phyloP scores from a whole-genome alignment of 192 early-diverging fungal genomes.

The Entomortierella beljakovae region DNA sequence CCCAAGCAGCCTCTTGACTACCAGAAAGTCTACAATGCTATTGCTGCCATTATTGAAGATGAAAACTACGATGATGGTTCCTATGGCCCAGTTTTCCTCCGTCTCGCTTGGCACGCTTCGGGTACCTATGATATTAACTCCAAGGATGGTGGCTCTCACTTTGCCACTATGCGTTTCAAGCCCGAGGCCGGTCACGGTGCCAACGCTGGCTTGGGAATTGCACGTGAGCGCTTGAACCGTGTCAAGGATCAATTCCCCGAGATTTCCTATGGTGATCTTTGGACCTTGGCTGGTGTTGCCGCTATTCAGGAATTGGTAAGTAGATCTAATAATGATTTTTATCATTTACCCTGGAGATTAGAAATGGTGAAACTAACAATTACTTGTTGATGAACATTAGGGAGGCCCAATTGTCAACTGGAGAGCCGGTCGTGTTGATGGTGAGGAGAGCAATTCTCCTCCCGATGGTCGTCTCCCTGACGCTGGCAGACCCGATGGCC shows the following conservation, averaged over 20 bases:
- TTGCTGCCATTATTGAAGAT: conserved; percentile 80
- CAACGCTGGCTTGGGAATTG: conserved; percentile 80
- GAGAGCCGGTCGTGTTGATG: conserved; percentile 74
- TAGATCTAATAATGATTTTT: not conserved
- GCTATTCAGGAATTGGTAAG: conserved; percentile 76
- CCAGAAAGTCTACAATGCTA: conserved; percentile 79
- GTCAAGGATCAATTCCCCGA: conserved; percentile 86
- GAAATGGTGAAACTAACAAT: too few relatives aligned
- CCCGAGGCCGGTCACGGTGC: conserved; percentile 77
- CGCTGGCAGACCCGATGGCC: conserved; percentile 66
- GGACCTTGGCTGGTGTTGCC: conserved; percentile 81
- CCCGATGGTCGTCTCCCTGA: conserved; percentile 87
- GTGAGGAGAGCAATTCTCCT: conserved; percentile 57
- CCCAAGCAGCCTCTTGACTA: conserved; percentile 71
- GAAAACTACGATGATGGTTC: conserved; percentile 85
- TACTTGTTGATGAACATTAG: conserved; percentile 13
- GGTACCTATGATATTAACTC: conserved; percentile 80
- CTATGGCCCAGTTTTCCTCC: conserved; percentile 81
- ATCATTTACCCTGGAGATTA: too few relatives aligned
- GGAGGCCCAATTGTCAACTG: conserved; percentile 83
- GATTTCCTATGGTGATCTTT: conserved; percentile 88
- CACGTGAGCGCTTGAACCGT: conserved; percentile 74
- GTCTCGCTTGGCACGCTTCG: conserved; percentile 88
- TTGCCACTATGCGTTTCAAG: conserved; percentile 80
- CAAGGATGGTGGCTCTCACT: conserved; percentile 79